phyloP scores from a whole-genome alignment of 768 basidiomycete species.

The Suillus subalutaceus region DNA sequence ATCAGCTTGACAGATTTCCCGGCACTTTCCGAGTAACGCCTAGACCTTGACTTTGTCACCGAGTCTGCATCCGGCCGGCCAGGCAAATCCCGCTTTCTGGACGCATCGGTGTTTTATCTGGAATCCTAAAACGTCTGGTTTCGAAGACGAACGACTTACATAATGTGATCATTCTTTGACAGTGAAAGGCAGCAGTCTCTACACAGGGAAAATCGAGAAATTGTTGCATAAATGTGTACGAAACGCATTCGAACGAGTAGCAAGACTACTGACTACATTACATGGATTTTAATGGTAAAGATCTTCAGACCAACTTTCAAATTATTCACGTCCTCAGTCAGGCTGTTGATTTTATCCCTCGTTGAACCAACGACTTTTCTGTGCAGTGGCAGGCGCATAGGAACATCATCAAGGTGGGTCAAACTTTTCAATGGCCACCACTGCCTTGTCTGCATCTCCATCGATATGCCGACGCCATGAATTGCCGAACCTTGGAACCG shows the following conservation, averaged over 20 bases:
- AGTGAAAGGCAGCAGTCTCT: not conserved
- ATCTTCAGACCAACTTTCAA: slow-evolving; percentile 13
- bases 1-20: too few relatives aligned
- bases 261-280: not conserved
- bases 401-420: slow-evolving; percentile 12
- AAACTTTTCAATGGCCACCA: slow-evolving; percentile 12
- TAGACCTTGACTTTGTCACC: too few relatives aligned
- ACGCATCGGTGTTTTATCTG: too few relatives aligned
- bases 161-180: too few relatives aligned
- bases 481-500: slow-evolving; percentile 6
- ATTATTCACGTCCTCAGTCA: slow-evolving; percentile 8
- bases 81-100: too few relatives aligned
- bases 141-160: too few relatives aligned
- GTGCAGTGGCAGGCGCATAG: slow-evolving; percentile 16
- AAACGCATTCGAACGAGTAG: not conserved
- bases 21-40: too few relatives aligned
- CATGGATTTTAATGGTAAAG: not conserved
- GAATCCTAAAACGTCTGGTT: too few relatives aligned
- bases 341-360: slow-evolving; percentile 8
- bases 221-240: not conserved
- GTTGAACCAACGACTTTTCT: slow-evolving; percentile 1
- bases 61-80: too few relatives aligned
- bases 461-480: slow-evolving; percentile 1
- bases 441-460: slow-evolving; percentile 16
- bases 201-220: not conserved